Conservation (phyloP, 2,329 filamentous ascomycete species). For the Hymenoscyphus albidus region DNA sequence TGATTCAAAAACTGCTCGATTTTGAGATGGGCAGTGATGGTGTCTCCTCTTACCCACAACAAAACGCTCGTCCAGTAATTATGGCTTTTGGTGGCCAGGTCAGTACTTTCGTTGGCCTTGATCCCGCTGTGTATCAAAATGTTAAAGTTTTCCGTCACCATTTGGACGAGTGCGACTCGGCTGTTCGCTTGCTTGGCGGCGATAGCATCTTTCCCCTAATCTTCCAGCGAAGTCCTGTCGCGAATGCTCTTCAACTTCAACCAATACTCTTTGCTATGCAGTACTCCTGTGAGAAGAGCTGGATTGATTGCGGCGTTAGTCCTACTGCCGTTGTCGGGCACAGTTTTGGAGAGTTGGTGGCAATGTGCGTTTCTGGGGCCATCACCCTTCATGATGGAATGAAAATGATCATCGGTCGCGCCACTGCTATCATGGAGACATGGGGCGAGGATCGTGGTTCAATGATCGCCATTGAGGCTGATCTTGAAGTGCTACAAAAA, state of each 20-base stretch:
- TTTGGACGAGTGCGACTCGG: conserved; percentile 17
- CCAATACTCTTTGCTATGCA: conserved; percentile 21
- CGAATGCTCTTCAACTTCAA: no score
- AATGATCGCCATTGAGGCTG: conserved; percentile 32
- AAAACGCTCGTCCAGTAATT: conserved; percentile 29
- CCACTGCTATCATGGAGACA: conserved; percentile 31
- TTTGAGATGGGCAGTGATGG: not conserved
- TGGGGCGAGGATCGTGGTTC: conserved; percentile 37
- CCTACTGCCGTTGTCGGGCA: conserved; percentile 33
- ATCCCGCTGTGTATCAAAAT: conserved; percentile 6
- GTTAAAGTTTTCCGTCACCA: conserved; percentile 14
- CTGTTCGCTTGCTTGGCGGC: conserved; percentile 8
- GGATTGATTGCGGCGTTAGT: conserved; percentile 20
- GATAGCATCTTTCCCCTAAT: conserved; percentile 19
- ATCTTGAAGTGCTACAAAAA: not conserved
- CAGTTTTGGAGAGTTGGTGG: conserved; percentile 40
- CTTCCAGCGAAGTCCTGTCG: conserved; percentile 11
- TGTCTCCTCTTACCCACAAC: not conserved
- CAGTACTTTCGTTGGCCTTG: conserved; percentile 12
- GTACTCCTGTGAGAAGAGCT: conserved; percentile 13
- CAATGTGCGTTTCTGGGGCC: conserved; percentile 36
- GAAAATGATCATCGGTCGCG: conserved; percentile 33
- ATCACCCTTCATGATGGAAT: conserved; percentile 35
- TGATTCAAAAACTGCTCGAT: conserved; percentile 2
- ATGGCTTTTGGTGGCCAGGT: conserved; percentile 34